phyloP scores from a whole-genome alignment of 225 moss, liverwort and hornwort genomes.

The Sphagnum tenellum region DNA sequence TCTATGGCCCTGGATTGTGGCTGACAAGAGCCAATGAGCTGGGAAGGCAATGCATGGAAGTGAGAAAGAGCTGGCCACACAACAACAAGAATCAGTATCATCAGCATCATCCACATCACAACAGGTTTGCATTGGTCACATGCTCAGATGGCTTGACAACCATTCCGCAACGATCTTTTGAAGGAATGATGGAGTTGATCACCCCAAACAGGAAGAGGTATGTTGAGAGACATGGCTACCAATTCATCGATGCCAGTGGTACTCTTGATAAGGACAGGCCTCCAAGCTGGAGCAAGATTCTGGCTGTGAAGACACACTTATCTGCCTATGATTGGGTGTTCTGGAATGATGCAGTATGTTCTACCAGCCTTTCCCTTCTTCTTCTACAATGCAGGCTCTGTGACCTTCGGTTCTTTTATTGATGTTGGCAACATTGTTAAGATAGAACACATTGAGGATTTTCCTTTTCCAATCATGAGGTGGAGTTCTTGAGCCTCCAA shows the following conservation, averaged over 20 bases:
- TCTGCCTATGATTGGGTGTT: conserved; percentile 90
- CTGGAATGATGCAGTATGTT: conserved; percentile 96
- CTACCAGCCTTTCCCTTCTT: not conserved
- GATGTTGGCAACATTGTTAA: no score
- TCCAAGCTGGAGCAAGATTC: conserved; percentile 99
- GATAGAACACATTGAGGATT: no score
- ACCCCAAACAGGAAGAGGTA: conserved; percentile 81
- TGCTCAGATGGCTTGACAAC: conserved; percentile 92
- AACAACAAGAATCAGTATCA: not conserved
- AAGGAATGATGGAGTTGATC: conserved; percentile 92
- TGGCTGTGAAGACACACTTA: conserved; percentile 84
- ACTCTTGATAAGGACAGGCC: conserved; percentile 78
- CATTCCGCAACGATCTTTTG: conserved; percentile 87
- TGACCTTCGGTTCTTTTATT: not conserved
- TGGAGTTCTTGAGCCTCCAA: not conserved
- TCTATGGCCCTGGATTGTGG: conserved; percentile 66
- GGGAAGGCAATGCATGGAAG: conserved; percentile 59
- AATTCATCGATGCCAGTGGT: conserved; percentile 89
- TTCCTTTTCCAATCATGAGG: not conserved
- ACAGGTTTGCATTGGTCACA: conserved; percentile 89
- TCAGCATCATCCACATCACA: conserved; percentile 16
- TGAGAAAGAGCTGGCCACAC: conserved; percentile 23
- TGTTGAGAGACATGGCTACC: conserved; percentile 80
- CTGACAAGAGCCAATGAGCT: conserved; percentile 80
- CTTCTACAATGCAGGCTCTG: not conserved